These are phyloP conservation scores for Oldenlandia corymbosa DNA, from an alignment of 257 asterid genomes.

Conservation along the genomic window DNA sequence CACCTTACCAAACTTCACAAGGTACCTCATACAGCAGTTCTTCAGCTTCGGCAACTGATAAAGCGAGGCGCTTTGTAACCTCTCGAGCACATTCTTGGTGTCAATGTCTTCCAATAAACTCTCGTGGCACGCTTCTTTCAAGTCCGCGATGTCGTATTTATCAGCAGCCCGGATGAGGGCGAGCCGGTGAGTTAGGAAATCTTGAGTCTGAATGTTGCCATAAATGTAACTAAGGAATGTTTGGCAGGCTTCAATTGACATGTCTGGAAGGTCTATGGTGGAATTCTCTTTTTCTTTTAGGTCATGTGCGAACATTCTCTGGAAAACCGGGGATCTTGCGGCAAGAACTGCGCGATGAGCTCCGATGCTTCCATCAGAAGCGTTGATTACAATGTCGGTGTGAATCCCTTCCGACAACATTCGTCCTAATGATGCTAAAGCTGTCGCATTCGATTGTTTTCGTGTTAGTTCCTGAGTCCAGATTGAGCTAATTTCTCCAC, in stretches of 20 bases:
- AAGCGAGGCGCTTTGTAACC: slow-evolving; percentile 82
- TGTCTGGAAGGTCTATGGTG: slow-evolving; percentile 62
- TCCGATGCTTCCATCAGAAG: slow-evolving; percentile 62
- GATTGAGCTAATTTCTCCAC: slow-evolving; percentile 55
- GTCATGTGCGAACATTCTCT: slow-evolving; percentile 89
- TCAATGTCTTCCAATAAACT: slow-evolving; percentile 77
- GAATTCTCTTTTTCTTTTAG: slow-evolving; percentile 79
- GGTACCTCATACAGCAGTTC: slow-evolving; percentile 61
- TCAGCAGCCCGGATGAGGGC: slow-evolving; percentile 85
- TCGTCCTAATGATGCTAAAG: slow-evolving; percentile 60
- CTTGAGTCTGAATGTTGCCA: slow-evolving; percentile 53
- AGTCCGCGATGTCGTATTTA: slow-evolving; percentile 63
- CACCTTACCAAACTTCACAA: slow-evolving; percentile 84
- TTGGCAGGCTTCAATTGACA: slow-evolving; percentile 75
- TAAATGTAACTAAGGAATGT: slow-evolving; percentile 72
- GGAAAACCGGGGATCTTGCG: slow-evolving; percentile 79
- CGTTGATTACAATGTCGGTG: slow-evolving; percentile 71
- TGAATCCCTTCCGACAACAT: slow-evolving; percentile 84
- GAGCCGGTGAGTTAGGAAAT: slow-evolving; percentile 56
- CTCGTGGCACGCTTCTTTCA: slow-evolving; percentile 82
- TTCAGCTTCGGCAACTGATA: slow-evolving; percentile 66
- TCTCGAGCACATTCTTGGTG: slow-evolving; percentile 60
- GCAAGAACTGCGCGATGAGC: slow-evolving; percentile 97
- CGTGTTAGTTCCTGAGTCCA: slow-evolving; percentile 50
- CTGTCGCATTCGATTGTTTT: slow-evolving; percentile 42